Evolutionary conservation across 2,329 filamentous ascomycete genomes (phyloP).

Genomic region (Achaetomium macrosporum): DNA sequence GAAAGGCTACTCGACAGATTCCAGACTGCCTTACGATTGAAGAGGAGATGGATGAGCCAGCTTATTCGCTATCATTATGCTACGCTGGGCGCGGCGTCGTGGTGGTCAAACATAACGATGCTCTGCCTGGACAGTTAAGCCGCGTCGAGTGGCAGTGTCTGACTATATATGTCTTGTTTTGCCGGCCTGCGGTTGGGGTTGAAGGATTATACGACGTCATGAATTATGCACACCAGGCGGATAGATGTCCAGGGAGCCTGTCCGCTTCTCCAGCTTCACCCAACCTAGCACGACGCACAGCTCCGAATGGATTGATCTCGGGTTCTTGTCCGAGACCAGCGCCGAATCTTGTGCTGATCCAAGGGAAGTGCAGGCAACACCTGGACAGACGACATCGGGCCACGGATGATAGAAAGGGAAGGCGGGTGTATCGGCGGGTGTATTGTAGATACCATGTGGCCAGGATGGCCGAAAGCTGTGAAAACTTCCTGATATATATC

Average conservation of each 20-base stretch:
- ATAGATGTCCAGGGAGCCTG: neutral
- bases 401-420: neutral
- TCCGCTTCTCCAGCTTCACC: neutral
- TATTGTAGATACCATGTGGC: constrained; percentile 2
- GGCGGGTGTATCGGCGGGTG: neutral
- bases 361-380: neutral
- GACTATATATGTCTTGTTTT: neutral
- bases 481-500: neutral
- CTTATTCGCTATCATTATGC: neutral
- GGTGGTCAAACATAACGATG: neutral
- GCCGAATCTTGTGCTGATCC: neutral
- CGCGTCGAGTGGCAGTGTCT: constrained; percentile 4
- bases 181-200: neutral
- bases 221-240: neutral
- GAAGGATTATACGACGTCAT: neutral
- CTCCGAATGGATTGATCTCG: too few species aligned
- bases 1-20: constrained; percentile 38
- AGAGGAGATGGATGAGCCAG: neutral
- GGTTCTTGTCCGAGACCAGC: too few species aligned
- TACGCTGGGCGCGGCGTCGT: neutral
- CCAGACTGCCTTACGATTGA: constrained; percentile 33
- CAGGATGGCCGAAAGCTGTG: neutral
- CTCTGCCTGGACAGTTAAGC: neutral
- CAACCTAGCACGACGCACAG: too few species aligned
- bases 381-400: neutral